These are phyloP conservation scores for Russula sp. DNA, from an alignment of 768 basidiomycete species.

Conservation along the genomic window DNA sequence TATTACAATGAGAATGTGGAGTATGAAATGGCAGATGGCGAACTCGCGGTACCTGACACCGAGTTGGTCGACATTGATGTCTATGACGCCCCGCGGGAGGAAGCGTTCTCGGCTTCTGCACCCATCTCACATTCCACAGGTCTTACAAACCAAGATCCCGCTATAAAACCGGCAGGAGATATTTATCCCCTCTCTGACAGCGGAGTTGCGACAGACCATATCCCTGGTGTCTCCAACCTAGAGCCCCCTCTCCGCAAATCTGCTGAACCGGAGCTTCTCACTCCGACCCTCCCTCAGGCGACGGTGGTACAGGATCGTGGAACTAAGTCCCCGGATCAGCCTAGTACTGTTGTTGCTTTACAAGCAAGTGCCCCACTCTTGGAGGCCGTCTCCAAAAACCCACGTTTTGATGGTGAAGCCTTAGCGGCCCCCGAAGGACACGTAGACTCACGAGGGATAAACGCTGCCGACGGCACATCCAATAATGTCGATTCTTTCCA, in stretches of 20 bases:
- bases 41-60: conserved; percentile 3
- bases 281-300: not conserved
- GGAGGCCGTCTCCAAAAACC: not conserved
- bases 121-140: conserved; percentile 2
- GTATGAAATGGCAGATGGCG: conserved; percentile 23
- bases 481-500: not conserved
- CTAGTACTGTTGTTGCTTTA: not conserved
- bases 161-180: not conserved
- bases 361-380: not conserved
- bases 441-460: not conserved
- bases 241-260: conserved; percentile 33
- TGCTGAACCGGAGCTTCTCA: conserved; percentile 15
- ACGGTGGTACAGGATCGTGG: not conserved
- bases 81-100: conserved; percentile 19
- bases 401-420: not conserved
- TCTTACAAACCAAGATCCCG: not conserved
- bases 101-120: not conserved
- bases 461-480: not conserved
- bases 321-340: not conserved
- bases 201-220: conserved; percentile 65
- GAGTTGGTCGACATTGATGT: conserved; percentile 22
- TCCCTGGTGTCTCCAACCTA: conserved; percentile 49
- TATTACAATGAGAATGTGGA: conserved; percentile 19
- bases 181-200: conserved; percentile 27
- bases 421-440: not conserved